Evolutionary conservation across 1,284 basidiomycete species (phyloP).

Genomic region (Grifola frondosa): DNA sequence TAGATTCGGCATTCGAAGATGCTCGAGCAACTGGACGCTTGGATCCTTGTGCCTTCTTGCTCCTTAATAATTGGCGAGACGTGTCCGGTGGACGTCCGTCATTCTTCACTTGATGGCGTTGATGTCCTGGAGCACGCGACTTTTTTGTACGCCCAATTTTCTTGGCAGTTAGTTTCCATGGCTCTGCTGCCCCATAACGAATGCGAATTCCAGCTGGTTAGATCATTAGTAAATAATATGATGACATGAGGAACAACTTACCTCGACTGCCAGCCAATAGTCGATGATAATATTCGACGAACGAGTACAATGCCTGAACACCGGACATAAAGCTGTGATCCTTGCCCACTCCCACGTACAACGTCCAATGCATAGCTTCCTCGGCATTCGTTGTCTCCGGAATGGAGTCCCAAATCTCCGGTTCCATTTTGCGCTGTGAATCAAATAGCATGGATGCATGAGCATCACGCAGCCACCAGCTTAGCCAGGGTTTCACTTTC

Average conservation of each 20-base stretch:
- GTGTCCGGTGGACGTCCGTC: constrained; percentile 29
- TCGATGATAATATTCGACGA: constrained; percentile 18
- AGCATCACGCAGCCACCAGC: constrained; percentile 16
- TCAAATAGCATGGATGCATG: constrained; percentile 31
- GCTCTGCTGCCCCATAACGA: constrained; percentile 9
- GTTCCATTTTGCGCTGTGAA: constrained; percentile 17
- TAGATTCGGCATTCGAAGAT: background rate
- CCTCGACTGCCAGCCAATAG: no score
- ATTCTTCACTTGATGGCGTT: constrained; percentile 12
- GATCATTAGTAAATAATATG: no score
- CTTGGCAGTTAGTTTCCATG: constrained; percentile 7
- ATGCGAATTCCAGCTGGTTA: constrained; percentile 8
- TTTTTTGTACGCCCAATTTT: constrained; percentile 14
- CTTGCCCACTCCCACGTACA: constrained; percentile 24
- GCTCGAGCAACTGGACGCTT: constrained; percentile 16
- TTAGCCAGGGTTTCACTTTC: constrained; percentile 23
- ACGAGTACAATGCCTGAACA: constrained; percentile 14
- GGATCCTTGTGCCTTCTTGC: no score
- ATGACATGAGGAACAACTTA: no score
- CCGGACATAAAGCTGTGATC: constrained; percentile 26
- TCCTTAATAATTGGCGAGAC: no score
- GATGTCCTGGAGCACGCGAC: no score
- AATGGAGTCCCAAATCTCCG: constrained; percentile 24
- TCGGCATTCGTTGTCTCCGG: constrained; percentile 33
- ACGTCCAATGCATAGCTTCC: constrained; percentile 32